These are phyloP conservation scores for Artemisia annua DNA, from an alignment of 129 eudicot genomes.

Conservation along the genomic window DNA sequence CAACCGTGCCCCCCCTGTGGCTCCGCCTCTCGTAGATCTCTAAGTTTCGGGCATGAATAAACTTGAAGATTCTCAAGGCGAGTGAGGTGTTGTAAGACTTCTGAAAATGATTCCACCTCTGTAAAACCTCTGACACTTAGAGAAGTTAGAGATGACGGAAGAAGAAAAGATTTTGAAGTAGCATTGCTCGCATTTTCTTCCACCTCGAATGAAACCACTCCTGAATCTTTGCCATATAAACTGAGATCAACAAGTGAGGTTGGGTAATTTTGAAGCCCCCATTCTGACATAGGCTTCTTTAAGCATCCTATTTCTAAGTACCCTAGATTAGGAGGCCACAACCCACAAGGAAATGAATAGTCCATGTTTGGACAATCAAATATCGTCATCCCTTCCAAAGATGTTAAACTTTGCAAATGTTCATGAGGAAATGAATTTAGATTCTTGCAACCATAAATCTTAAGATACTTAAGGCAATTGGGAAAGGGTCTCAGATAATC, in stretches of 20 bases:
- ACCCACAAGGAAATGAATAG: constrained; percentile 3
- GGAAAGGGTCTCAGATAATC: too few species aligned
- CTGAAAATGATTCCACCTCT: too few species aligned
- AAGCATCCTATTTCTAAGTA: neutral
- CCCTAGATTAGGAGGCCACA: constrained; percentile 11
- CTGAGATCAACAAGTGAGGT: neutral
- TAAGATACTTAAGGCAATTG: neutral
- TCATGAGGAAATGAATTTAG: neutral
- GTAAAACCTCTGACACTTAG: too few species aligned
- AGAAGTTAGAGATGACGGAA: too few species aligned
- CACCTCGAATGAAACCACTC: neutral
- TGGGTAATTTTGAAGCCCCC: constrained; percentile 5
- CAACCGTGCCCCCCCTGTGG: too few species aligned
- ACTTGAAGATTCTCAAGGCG: too few species aligned
- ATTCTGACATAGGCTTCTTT: constrained; percentile 5
- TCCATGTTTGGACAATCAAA: constrained; percentile 4
- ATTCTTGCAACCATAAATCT: neutral
- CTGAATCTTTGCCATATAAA: neutral
- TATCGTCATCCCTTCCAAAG: too few species aligned
- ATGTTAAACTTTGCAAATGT: neutral
- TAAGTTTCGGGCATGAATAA: too few species aligned
- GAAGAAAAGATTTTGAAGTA: neutral
- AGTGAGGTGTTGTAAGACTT: too few species aligned
- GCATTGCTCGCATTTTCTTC: neutral
- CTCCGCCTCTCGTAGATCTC: too few species aligned